phyloP scores from a whole-genome alignment of 768 basidiomycete species.

The Mycena vulgaris region DNA sequence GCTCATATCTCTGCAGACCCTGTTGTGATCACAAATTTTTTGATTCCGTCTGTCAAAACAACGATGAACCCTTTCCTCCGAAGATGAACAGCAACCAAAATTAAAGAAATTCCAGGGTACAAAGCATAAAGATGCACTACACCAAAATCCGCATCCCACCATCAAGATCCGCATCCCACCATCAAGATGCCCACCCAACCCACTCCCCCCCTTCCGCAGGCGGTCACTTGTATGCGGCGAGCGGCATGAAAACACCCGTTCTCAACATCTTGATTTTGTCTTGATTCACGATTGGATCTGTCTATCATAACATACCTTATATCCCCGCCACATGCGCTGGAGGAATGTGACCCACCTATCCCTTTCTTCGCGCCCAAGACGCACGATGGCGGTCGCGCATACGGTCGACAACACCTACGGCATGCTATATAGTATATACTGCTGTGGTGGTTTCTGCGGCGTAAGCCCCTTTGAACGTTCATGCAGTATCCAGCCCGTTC shows the following conservation, averaged over 20 bases:
- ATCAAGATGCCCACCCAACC: too few species aligned
- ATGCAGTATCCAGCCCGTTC: too few species aligned
- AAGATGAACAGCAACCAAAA: constrained; percentile 1
- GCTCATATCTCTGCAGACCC: background rate
- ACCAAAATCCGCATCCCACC: background rate
- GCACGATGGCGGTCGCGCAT: background rate
- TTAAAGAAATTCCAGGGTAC: background rate
- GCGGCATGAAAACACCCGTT: too few species aligned
- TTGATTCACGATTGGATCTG: too few species aligned
- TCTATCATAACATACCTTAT: too few species aligned
- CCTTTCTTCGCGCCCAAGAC: too few species aligned
- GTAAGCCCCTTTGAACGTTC: constrained; percentile 5
- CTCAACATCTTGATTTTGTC: too few species aligned
- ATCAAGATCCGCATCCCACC: background rate
- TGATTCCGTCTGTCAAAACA: background rate
- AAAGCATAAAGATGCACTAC: background rate
- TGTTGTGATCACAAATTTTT: background rate
- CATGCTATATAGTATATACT: constrained; percentile 18
- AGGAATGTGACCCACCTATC: too few species aligned
- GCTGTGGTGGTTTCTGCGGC: constrained; percentile 19
- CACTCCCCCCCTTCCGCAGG: too few species aligned
- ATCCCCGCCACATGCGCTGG: too few species aligned
- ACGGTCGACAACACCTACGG: constrained; percentile 36
- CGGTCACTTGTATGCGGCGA: too few species aligned
- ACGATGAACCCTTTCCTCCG: background rate